Percentiles rank a stretch among this genome's conserved stretches.
Evolutionary conservation across 768 basidiomycete species (phyloP).

Genomic region (Boletus pseudo-olivaceus): DNA sequence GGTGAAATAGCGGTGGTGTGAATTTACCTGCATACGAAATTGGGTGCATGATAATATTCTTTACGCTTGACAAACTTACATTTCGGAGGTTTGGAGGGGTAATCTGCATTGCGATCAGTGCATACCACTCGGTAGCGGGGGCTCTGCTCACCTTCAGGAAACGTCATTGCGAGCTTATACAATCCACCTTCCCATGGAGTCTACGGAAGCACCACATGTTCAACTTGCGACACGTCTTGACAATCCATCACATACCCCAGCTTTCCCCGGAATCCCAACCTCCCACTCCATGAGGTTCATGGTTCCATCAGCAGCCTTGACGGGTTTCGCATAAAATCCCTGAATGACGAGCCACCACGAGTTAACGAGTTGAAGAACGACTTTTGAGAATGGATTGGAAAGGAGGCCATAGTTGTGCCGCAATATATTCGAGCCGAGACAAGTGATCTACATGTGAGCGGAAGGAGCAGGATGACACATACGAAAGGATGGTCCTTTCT

Average conservation of each 20-base stretch:
- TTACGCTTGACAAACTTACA: conserved; percentile 47
- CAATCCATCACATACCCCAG: conserved; percentile 55
- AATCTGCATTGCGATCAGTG: conserved; percentile 51
- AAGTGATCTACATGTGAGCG: conserved; percentile 1
- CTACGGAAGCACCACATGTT: conserved; percentile 40
- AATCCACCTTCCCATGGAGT: conserved; percentile 97
- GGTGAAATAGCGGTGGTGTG: conserved; percentile 91
- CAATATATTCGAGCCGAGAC: not conserved
- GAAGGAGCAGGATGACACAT: conserved; percentile 34
- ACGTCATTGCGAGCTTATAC: conserved; percentile 89
- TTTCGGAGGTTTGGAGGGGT: conserved; percentile 93
- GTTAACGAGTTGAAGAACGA: conserved; percentile 3
- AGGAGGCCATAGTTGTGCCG: not conserved
- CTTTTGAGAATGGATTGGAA: not conserved
- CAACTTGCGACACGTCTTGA: conserved; percentile 10
- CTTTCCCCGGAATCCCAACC: conserved; percentile 95
- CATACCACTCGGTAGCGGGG: not conserved
- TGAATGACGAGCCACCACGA: conserved; percentile 31
- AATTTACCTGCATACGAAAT: conserved; percentile 77
- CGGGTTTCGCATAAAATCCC: conserved; percentile 97
- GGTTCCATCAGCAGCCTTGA: conserved; percentile 85
- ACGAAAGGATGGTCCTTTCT: conserved; percentile 98
- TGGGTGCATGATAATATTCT: not conserved
- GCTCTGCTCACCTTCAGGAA: conserved; percentile 79
- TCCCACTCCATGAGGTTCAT: conserved; percentile 99